These are phyloP conservation scores for Stemphylium vesicarium DNA, from an alignment of 2,329 filamentous ascomycete species.

Conservation along the genomic window DNA sequence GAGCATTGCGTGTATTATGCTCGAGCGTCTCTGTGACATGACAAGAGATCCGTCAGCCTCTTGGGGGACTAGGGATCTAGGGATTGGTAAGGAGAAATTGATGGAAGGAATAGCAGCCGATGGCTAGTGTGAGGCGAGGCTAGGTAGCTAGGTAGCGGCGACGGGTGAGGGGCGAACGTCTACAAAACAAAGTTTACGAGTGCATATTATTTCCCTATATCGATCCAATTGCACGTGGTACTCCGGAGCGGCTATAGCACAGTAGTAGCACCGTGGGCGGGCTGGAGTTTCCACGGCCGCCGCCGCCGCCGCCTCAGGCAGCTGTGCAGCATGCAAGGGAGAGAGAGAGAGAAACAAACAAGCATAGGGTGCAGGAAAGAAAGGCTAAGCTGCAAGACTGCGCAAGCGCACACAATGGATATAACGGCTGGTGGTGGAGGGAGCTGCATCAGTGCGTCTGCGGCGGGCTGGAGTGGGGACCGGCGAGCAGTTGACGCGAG, in stretches of 20 bases:
- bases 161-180: slow-evolving; percentile 1
- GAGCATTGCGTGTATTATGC: slow-evolving; percentile 8
- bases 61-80: slow-evolving; percentile 5
- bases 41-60: neutral
- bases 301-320: no score
- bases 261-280: no score
- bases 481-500: slow-evolving; percentile 2
- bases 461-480: neutral
- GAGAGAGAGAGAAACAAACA: no score
- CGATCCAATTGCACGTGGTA: no score
- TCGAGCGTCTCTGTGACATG: slow-evolving; percentile 5
- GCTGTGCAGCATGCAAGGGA: no score
- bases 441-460: neutral
- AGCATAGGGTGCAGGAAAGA: no score
- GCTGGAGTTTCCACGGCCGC: no score
- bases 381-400: neutral
- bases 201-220: no score
- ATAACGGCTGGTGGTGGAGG: neutral
- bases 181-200: slow-evolving; percentile 1
- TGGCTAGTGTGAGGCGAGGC: slow-evolving; percentile 8
- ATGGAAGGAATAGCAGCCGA: slow-evolving; percentile 4
- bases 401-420: neutral
- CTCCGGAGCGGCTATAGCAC: no score
- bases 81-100: slow-evolving; percentile 1
- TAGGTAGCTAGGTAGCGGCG: neutral